phyloP scores from a whole-genome alignment of 139 green algal genomes.

The Marvania coccoides region DNA sequence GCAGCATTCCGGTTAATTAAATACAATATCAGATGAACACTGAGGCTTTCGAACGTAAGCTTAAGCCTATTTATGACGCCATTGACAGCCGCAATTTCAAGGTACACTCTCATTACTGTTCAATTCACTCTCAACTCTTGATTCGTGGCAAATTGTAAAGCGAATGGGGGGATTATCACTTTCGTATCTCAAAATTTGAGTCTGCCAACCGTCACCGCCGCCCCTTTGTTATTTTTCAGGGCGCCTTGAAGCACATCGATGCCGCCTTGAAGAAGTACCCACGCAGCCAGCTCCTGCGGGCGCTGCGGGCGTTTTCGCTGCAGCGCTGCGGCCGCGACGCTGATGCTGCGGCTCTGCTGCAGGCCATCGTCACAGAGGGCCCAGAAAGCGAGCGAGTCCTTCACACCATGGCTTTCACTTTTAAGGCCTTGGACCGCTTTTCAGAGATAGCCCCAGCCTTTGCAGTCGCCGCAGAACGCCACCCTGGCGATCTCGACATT shows the following conservation, averaged over 20 bases:
- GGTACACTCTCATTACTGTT: constrained; percentile 22
- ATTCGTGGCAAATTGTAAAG: too few species aligned
- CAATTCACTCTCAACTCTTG: too few species aligned
- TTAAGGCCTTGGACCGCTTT: constrained; percentile 27
- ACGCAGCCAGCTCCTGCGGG: constrained; percentile 33
- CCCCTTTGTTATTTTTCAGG: constrained; percentile 44
- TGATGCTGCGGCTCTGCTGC: constrained; percentile 14
- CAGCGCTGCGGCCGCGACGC: constrained; percentile 37
- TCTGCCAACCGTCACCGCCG: too few species aligned
- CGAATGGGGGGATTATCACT: too few species aligned
- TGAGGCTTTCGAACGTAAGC: constrained; percentile 50
- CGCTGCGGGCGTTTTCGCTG: constrained; percentile 53
- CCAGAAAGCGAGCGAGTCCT: constrained; percentile 51
- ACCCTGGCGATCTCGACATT: constrained; percentile 34
- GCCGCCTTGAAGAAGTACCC: constrained; percentile 58
- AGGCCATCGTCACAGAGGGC: constrained; percentile 22
- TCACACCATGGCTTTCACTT: constrained; percentile 44
- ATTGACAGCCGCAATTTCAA: constrained; percentile 68
- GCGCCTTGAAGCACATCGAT: constrained; percentile 54
- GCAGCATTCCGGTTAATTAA: not conserved
- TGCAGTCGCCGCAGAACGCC: constrained; percentile 30
- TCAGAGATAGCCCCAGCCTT: constrained; percentile 44
- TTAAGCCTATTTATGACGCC: constrained; percentile 68
- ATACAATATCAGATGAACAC: constrained; percentile 1
- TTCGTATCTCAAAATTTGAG: too few species aligned